Conservation (phyloP, 2,329 filamentous ascomycete species). For the Decorospora gaudefroyi region DNA sequence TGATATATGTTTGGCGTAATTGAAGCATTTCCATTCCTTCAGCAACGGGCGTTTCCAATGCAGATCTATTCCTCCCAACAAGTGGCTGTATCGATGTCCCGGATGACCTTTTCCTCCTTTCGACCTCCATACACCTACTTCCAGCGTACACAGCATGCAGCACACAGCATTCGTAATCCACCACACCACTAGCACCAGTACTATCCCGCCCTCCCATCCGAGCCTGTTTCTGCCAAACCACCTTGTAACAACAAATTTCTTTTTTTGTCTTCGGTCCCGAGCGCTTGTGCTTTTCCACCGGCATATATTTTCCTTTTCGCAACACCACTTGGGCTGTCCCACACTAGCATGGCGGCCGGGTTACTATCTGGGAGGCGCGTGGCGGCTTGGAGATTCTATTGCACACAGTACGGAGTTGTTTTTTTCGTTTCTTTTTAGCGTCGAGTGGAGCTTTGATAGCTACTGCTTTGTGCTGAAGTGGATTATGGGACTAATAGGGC, state of each 20-base stretch:
- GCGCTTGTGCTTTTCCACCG: conserved; percentile 8
- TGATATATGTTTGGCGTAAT: conserved; percentile 21
- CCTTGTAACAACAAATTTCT: conserved; percentile 20
- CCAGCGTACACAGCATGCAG: not conserved
- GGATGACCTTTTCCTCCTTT: conserved; percentile 14
- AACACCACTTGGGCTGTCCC: not conserved
- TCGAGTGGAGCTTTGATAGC: too few species aligned
- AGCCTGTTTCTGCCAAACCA: conserved; percentile 9
- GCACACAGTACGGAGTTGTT: too few species aligned
- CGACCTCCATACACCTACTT: not conserved
- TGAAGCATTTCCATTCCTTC: conserved; percentile 10
- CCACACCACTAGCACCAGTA: conserved; percentile 10
- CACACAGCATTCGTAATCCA: conserved; percentile 9
- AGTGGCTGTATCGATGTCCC: conserved; percentile 18
- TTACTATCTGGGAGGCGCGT: too few species aligned
- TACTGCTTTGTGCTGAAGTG: too few species aligned
- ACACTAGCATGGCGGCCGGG: too few species aligned
- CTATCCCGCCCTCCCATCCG: conserved; percentile 1
- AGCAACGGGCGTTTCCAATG: conserved; percentile 9
- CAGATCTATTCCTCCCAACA: conserved; percentile 10
- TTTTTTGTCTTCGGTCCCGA: conserved; percentile 4
- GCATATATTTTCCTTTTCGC: not conserved
- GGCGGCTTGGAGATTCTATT: too few species aligned
- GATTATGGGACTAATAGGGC: too few species aligned
- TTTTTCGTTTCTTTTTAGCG: too few species aligned